Conservation (phyloP, 2,329 filamentous ascomycete species). For the Apiospora pterosperma region DNA sequence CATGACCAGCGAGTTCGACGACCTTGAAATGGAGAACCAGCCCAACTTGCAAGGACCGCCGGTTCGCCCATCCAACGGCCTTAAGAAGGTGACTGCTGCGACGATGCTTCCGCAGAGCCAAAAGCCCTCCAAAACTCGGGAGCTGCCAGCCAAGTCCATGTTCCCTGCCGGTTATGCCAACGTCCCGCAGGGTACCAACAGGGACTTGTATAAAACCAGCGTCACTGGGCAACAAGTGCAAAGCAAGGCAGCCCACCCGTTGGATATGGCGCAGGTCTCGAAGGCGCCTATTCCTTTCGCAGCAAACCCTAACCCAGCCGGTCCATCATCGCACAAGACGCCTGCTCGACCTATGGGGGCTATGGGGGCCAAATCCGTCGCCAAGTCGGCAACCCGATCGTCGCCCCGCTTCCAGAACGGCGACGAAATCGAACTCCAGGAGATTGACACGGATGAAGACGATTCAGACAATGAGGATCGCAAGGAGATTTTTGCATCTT, state of each 20-base stretch:
- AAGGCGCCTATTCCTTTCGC: slow-evolving; percentile 90
- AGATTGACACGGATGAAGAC: slow-evolving; percentile 94
- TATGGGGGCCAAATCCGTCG: slow-evolving; percentile 49
- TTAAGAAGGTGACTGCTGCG: slow-evolving; percentile 59
- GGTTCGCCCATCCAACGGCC: slow-evolving; percentile 71
- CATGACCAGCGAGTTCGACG: slow-evolving; percentile 69
- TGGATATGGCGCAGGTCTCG: slow-evolving; percentile 84
- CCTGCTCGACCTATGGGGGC: slow-evolving; percentile 54
- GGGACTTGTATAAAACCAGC: slow-evolving; percentile 63
- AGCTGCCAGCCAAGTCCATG: slow-evolving; percentile 55
- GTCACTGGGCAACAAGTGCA: slow-evolving; percentile 66
- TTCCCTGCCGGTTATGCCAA: slow-evolving; percentile 61
- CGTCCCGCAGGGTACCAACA: slow-evolving; percentile 49
- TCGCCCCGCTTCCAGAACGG: slow-evolving; percentile 87
- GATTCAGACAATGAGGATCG: slow-evolving; percentile 64
- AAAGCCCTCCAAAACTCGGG: slow-evolving; percentile 44
- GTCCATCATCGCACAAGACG: slow-evolving; percentile 62
- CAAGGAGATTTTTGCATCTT: slow-evolving; percentile 66
- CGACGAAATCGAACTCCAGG: slow-evolving; percentile 86
- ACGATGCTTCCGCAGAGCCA: background rate
- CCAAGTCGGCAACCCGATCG: slow-evolving; percentile 60
- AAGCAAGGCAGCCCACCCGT: slow-evolving; percentile 61
- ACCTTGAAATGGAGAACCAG: slow-evolving; percentile 55
- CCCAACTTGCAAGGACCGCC: slow-evolving; percentile 76
- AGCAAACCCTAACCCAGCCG: slow-evolving; percentile 57